Base-by-base conservation (phyloP, 441 rosid species). In the Aquilaria agallochum region DNA sequence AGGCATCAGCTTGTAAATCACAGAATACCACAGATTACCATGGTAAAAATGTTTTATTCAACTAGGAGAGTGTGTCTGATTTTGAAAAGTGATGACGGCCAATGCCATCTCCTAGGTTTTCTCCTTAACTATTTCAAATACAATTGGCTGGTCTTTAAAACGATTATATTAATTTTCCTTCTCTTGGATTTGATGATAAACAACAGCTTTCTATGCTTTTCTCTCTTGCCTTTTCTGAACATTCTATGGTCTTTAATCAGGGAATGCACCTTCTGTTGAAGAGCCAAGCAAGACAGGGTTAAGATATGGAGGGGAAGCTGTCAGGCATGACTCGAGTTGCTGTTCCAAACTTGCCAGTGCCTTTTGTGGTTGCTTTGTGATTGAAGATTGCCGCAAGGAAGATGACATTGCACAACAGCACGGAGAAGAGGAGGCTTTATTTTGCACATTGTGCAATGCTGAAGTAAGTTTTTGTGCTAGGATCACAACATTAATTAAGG, bases 381-480 rank as follows among this genome's bases (percentile, higher is more conserved):
- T 56, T 66, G 77, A 74, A 64, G 99, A 94, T 77, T 94, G 97
- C 72, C 79, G 96, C 68, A 79, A 70, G 50, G 94, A 87, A 71
- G 84, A 68, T 44, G 84, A 77, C 67, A 56, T 69, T 46, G 56
- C 76, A 5, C 81, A 79, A 70, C 70, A 76, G 61, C 63, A 76
- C 30, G 82, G 78, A 53, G 95, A 76, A 48, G 97, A 88, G 51
- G 89, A 83, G 52, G 89, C 89, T 65, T 54, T 91, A 53, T 89
- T 91, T 80, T 94, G 99, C 79, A 85, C 95, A 53, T 72, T 94
- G 72, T 91, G 99, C 83, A 87, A 91, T 77, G 94, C 94, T 15
- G 97, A 85, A 91, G 96, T 91, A 72, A 53, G 56, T 20, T 20
- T 20, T 20, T 20, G 27, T 20, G 27, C 27, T 20, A 20, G 27